Base-by-base conservation (phyloP, 257 asterid genomes). In the Pogostemon cablin region DNA sequence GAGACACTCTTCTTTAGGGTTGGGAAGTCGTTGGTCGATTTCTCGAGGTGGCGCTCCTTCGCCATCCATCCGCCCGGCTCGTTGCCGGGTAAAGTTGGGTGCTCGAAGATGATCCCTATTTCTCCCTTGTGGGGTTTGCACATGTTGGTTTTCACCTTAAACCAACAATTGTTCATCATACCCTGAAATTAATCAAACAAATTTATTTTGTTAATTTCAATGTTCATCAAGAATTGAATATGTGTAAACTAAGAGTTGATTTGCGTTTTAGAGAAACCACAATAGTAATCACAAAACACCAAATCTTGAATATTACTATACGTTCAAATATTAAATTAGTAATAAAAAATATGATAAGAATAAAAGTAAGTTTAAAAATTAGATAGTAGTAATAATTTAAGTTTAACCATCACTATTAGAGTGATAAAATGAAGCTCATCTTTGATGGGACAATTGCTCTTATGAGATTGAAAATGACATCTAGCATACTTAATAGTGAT, bases 161-260 rank as follows among this genome's bases (percentile, higher is more conserved):
- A 93, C 98, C 99, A 93, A 70, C 96, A 89, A 41, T 93, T 93
- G 81, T 93, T 93, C 99, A 93, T 93, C 99, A 93, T 91, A 17
- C 98, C 99, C 99, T 93, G 80, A 46, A 77, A 58, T 50, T 11
- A 32, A 9, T 9, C 11, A 32, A 4, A 6, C 3, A 2, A 15
- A 1, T 7, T 15, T 0, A 15, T 15, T 15, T 15, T 15, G 17
- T 15, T 15, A 15, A 15, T 15, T 15, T 15, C 17, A 15, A 15
- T 15, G 17, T 15, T 15, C 0, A 15, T 15, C 17, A 15, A 15
- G 17, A 15, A 15, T 15, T 15, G 17, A 15, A 15, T 15, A 15
- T 15, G 17, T 15, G 17, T 15, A 15, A 15, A 15, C 17, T 15
- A 15, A 15, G 17, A 15, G 17, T 15, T 15, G 17, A 15, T 15